Evolutionary conservation across 148 eudicot species (phyloP), one percentile per base, ranked within the genome.

Genomic region (Bassia scoparia): DNA sequence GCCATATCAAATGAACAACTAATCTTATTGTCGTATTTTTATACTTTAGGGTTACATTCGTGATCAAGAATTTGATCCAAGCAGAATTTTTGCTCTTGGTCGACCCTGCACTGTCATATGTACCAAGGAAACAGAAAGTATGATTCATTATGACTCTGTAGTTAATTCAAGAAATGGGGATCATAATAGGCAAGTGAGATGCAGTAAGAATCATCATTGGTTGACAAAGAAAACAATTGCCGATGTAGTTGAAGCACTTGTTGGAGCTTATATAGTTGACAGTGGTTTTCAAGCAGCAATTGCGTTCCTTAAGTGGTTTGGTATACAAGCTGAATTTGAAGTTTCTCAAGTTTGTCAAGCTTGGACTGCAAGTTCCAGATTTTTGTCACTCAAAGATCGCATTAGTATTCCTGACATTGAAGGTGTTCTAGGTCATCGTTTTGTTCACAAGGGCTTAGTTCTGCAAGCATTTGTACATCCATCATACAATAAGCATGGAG

Each of bases 391-490:
- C 67, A 74, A 92, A 67, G 67, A 85, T 81, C 76, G 67, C 11
- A 38, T 83, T 50, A 84, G 87, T 80, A 72, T 92, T 62, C 59
- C 83, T 52, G 74, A 82, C 61, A 79, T 92, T 59, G 99, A 95
- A 77, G 81, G 76, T 53, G 33, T 68, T 48, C 65, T 90, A 66
- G 89, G 84, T 11, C 87, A 95, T 77, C 75, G 50, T 23, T 95
- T 95, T 80, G 76, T 67, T 72, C 84, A 90, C 79, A 87, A 79
- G 79, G 99, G 99, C 72, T 83, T 95, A 78, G 92, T 90, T 76
- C 72, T 90, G 35, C 97, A 89, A 83, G 99, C 99, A 33, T 84
- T 95, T 79, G 72, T 95, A 75, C 99, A 95, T 81, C 96, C 99
- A 68, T 95, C 99, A 12, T 89, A 82, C 83, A 89, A 87, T 79